Conservation (phyloP, 257 asterid genomes). For the Solanum okadae region DNA sequence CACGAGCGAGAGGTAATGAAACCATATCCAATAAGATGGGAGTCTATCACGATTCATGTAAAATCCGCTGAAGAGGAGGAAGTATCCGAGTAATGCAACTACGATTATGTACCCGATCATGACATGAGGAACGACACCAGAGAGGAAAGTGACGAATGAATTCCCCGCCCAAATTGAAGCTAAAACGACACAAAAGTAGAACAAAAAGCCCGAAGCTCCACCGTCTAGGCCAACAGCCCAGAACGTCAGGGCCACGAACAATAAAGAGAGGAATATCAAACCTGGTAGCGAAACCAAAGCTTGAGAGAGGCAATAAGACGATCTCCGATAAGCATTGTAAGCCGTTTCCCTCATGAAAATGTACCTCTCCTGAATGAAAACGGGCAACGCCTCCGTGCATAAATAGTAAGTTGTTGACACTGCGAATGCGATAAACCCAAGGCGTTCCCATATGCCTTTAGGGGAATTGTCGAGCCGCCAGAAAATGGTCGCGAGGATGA, state of each 20-base stretch:
- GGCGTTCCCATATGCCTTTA: constrained; percentile 27
- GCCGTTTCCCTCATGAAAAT: constrained; percentile 39
- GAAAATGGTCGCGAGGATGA: constrained; percentile 27
- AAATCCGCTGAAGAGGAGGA: constrained; percentile 28
- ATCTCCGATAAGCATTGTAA: constrained; percentile 25
- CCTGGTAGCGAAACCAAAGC: constrained; percentile 26
- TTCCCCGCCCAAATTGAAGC: constrained; percentile 38
- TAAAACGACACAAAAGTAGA: constrained; percentile 15
- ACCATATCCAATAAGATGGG: constrained; percentile 41
- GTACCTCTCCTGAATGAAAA: constrained; percentile 28
- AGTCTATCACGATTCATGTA: constrained; percentile 20
- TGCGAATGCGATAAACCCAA: constrained; percentile 25
- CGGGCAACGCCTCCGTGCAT: constrained; percentile 31
- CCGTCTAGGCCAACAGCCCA: constrained; percentile 37
- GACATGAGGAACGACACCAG: constrained; percentile 26
- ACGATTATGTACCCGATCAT: constrained; percentile 19
- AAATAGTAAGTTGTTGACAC: constrained; percentile 27
- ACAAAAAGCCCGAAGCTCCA: constrained; percentile 16
- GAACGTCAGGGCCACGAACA: constrained; percentile 18
- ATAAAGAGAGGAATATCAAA: constrained; percentile 6
- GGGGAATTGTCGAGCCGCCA: constrained; percentile 34
- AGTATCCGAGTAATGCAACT: constrained; percentile 18
- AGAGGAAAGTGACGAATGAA: constrained; percentile 30
- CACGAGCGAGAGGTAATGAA: constrained; percentile 27
- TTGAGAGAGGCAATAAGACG: constrained; percentile 27